Evolutionary conservation across 1,284 basidiomycete genomes (phyloP).

Genomic region (Pyrrhoderma noxium): DNA sequence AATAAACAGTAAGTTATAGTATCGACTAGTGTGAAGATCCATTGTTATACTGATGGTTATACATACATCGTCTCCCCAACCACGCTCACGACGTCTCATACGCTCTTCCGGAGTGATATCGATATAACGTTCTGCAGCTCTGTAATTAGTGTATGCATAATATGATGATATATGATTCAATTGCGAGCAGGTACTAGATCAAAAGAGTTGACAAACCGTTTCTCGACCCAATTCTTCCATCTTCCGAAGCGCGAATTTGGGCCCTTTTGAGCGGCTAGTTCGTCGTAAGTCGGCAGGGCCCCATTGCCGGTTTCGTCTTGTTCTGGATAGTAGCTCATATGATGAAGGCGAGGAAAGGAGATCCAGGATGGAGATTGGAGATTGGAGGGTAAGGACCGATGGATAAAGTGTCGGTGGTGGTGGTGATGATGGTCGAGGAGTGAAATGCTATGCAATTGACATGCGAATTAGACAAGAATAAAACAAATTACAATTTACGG

Average conservation of each 20-base stretch:
- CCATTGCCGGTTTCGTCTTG: constrained; percentile 53
- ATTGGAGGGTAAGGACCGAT: too few relatives aligned
- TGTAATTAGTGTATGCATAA: constrained; percentile 26
- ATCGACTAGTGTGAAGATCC: too few relatives aligned
- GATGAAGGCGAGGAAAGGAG: not conserved
- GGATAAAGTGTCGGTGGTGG: too few relatives aligned
- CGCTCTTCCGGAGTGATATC: constrained; percentile 55
- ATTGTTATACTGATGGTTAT: not conserved
- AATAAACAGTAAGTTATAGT: not conserved
- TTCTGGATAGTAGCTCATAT: constrained; percentile 30
- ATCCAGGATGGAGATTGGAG: too few relatives aligned
- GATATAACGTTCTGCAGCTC: constrained; percentile 73
- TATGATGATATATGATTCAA: not conserved
- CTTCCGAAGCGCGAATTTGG: constrained; percentile 79
- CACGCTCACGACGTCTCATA: constrained; percentile 49
- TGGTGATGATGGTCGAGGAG: too few relatives aligned
- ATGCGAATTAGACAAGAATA: too few relatives aligned
- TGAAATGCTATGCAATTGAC: too few relatives aligned
- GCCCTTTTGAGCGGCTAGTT: constrained; percentile 60
- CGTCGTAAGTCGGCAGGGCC: constrained; percentile 68
- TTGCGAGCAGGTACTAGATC: not conserved
- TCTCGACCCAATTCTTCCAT: constrained; percentile 81
- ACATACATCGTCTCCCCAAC: constrained; percentile 48
- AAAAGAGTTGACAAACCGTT: constrained; percentile 40
- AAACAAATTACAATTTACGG: too few relatives aligned